Evolutionary conservation across 2,329 filamentous ascomycete species (phyloP).

Genomic region (Dactylellina drechsleri): DNA sequence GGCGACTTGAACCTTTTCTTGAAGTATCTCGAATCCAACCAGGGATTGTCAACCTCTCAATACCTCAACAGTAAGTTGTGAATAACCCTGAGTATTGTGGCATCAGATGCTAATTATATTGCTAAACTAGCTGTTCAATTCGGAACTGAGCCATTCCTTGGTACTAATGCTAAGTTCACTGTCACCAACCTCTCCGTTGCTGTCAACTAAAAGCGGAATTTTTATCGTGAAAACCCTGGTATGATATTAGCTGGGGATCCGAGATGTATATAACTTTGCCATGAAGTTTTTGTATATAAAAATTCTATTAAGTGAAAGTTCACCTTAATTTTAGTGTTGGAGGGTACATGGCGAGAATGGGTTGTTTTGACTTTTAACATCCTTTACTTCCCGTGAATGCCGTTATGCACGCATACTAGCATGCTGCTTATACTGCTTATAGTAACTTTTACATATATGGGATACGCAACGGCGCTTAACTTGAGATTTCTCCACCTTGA

Average conservation of each 20-base stretch:
- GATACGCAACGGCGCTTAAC: no score
- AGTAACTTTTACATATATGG: no score
- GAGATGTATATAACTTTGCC: background rate
- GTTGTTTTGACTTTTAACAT: background rate
- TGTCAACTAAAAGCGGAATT: constrained; percentile 46
- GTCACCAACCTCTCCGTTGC: constrained; percentile 62
- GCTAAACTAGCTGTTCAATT: constrained; percentile 62
- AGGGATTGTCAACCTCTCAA: constrained; percentile 66
- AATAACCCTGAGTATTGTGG: background rate
- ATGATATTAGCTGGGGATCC: background rate
- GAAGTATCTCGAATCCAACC: constrained; percentile 66
- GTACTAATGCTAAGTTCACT: constrained; percentile 64
- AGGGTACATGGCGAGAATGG: background rate
- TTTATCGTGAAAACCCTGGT: background rate
- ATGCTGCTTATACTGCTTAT: no score
- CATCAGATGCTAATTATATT: background rate
- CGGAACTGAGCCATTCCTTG: constrained; percentile 70
- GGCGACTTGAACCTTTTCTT: constrained; percentile 71
- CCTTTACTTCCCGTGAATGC: background rate
- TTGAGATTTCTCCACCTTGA: no score
- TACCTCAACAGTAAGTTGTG: constrained; percentile 64
- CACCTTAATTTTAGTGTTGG: no score
- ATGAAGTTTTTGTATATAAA: background rate
- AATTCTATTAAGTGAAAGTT: background rate
- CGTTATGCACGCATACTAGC: no score